Evolutionary conservation across 2,329 filamentous ascomycete species (phyloP), one percentile per base, ranked within the genome.

Genomic region (Botrytis aclada): DNA sequence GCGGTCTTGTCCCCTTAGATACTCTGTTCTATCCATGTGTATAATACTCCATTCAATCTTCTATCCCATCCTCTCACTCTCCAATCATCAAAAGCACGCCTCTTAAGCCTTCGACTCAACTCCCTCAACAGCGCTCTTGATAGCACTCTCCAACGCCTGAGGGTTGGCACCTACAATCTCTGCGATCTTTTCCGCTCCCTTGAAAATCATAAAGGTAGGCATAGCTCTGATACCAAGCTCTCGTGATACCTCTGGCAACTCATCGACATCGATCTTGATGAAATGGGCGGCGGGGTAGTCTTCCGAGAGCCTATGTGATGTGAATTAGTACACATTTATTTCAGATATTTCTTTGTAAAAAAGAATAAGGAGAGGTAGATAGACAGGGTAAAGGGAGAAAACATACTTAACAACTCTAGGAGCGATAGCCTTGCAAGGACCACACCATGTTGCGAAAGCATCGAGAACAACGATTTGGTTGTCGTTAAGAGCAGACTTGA

Each of bases 231-330:
- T 88, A 76, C 89, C 89, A 76, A 96, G 89, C 81, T 96, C 89
- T 79, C 91, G 87, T 45, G 93, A 90, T 67, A 97, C 87, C 1
- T 93, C 90, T 77, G 90, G 85, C 58, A 95, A 85, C 76, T 94
- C 86, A 83, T 98, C 95, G 79, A 98, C 94, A 83, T 98, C 94
- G 81, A 98, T 86, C 88, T 97, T 96, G 88, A 90, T 90, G 84
- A 97, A 98, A 83, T 88, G 86, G 77, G 92, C 87, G 77, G 85
- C 82, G 76, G 87, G 83, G 84, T 88, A 88, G 73, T 84, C 81
- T 61, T 90, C 82, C 79, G 89, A 88, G 82, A 89, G 86, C 76
- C 89, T 92, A 80, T 62, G 20, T 29, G 4, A 2, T 14, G 76
- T 41, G 79, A 79, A 41, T 76, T 45, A 58, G 60, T 73, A 74